phyloP scores from a whole-genome alignment of 2,329 filamentous ascomycete genomes.

The Colletotrichum magnum region DNA sequence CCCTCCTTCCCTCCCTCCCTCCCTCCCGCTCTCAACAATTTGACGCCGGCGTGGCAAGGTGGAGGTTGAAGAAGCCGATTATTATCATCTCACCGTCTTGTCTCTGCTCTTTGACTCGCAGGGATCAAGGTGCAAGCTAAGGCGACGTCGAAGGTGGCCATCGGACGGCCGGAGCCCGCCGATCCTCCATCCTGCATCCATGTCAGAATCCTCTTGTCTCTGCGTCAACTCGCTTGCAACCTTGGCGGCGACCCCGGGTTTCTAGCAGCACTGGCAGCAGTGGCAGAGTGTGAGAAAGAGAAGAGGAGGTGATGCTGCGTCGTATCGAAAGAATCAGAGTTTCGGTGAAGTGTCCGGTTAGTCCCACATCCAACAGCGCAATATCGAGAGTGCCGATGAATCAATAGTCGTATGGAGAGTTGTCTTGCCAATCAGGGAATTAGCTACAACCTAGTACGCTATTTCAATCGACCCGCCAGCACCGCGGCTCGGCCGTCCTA shows the following conservation, averaged over 20 bases:
- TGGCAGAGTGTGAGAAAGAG: background rate
- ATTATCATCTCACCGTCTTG: background rate
- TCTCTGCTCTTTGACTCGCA: background rate
- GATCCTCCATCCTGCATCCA: conserved; percentile 21
- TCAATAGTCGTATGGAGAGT: no score
- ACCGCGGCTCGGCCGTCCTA: background rate
- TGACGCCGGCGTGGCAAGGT: no score
- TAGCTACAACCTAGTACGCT: background rate
- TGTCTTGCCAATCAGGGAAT: background rate
- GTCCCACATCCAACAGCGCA: background rate
- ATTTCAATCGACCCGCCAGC: background rate
- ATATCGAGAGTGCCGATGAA: no score
- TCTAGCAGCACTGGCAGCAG: background rate
- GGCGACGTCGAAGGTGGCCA: conserved; percentile 1
- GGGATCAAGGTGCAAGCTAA: background rate
- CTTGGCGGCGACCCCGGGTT: conserved; percentile 24
- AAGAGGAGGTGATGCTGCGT: no score
- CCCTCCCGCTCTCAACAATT: no score
- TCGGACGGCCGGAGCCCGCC: conserved; percentile 38
- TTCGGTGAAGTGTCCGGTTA: conserved; percentile 20
- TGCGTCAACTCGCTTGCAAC: background rate
- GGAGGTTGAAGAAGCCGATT: background rate
- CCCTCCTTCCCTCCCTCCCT: no score
- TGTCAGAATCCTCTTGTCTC: conserved; percentile 5
- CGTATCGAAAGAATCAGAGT: background rate